Base-by-base conservation (phyloP, 768 basidiomycete genomes). In the Collybia sordida region DNA sequence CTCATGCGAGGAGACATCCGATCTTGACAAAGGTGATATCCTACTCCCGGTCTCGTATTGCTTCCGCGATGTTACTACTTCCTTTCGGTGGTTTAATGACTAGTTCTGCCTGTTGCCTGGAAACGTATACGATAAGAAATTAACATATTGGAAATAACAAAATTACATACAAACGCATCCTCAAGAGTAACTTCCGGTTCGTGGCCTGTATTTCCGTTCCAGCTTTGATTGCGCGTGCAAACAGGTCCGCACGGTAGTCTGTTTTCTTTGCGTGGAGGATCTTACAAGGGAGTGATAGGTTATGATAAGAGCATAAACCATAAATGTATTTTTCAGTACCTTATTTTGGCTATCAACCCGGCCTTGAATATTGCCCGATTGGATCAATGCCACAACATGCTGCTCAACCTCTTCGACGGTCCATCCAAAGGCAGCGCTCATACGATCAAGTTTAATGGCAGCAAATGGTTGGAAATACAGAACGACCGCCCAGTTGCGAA, bases 391-490 rank as follows among this genome's bases (percentile, higher is more conserved):
- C 14, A 94, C 88, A 18, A 97, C 84, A 51, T 88, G 80, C 31
- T 70, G 68, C 64, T 91, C 85, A 24, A 91, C 82, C 52, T 86
- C 81, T 3, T 82, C 81, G 6, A 89, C 69, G 0, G 76, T 74
- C 83, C 89, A 87, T 2, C 93, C 94, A 60, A 98, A 96, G 8
- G 93, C 92, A 2, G 69, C 64, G 31, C 88, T 85, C 91, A 97
- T 95, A 28, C 87, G 80, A 37, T 86, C 84, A 23, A 98, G 78
- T 55, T 83, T 78, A 63, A 97, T 91, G 7, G 89, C 83, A 22
- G 88, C 78, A 66, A 94, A 98, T 0, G 95, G 95, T 58, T 85
- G 81, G 74, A 97, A 93, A 69, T 95, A 98, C 42, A 93, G 80
- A n/a, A 80, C 77, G 42, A 98, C 75, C 0, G 92, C 86, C 51